Base-by-base conservation (phyloP, 768 basidiomycete genomes). In the Lactifluus volemus region DNA sequence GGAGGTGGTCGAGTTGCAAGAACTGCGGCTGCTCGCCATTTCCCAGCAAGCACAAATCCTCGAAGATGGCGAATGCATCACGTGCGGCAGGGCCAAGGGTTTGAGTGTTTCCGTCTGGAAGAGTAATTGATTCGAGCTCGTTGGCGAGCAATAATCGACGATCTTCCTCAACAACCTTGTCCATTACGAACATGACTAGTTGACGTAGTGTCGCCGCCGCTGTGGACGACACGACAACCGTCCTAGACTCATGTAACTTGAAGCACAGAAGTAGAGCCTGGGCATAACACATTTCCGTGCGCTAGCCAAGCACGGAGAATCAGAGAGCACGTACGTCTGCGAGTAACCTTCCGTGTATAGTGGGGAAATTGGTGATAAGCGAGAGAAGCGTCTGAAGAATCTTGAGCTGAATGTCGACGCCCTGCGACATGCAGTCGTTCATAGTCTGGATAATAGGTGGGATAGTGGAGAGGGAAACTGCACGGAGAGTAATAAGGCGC, bases 151-250 rank as follows among this genome's bases (percentile, higher is more conserved):
- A 55, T 65, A 63, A 21, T 78, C 71, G 72, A 5, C 76, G 74
- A 70, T 93, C 89, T 69, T 94, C 91, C 17, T 82, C 79, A 1
- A 86, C 83, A 72, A 98, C 89, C 70, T 96, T 94, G 74, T 99
- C 97, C 48, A 98, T 90, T 17, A 98, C 86, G 66, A 98, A 91
- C 95, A 99, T 98, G 49, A 98, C 92, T 1, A 98, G 79, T 70
- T 98, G 96, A 2, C 95, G 86, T 4, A 98, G 81, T 0, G 95
- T 98, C 0, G 97, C 97, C 3, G 95, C 95, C 2, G 96, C 96
- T 4, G 97, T 98, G 0, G 92, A 95, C 3, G 94, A 96, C 7
- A 99, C 96, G 29, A 98, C 96, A 0, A 93, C 89, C 25, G 95
- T 97, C 64, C 91, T 85, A 0, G 92, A 95, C 61, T 98, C 97